Evolutionary conservation across 768 basidiomycete species (phyloP), one percentile per base, ranked within the genome.

Genomic region (Botryobasidium botryosum): DNA sequence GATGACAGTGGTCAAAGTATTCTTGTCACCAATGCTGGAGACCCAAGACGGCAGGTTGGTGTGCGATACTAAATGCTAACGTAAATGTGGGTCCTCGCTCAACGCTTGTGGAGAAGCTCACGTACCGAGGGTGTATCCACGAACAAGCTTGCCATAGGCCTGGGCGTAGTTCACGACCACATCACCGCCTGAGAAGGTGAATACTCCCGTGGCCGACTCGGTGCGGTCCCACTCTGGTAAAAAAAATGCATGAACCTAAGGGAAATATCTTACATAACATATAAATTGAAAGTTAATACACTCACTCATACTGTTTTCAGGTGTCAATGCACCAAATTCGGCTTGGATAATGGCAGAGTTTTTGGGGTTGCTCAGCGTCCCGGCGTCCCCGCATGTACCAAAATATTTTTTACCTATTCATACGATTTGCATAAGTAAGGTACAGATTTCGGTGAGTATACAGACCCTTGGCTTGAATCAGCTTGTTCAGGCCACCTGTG

Each of bases 291-390:
- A n/a, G n/a, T n/a, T n/a, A n/a, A n/a, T n/a, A n/a, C n/a, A n/a
- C n/a, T n/a, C n/a, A n/a, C n/a, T 46, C 47, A 44, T 32, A 5
- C 26, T 38, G 36, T 51, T 51, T 35, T 52, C 51, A 46, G 51
- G 51, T 13, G 51, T 52, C 20, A 52, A 24, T 20, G 36, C 35
- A 35, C 46, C 46, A 35, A 52, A 52, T 18, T 52, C 51, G 25
- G 28, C 39, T 36, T 42, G 27, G 36, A 51, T 27, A 26, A 52
- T 31, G 31, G 37, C 40, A 8, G 49, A 40, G 46, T 47, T 49
- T 43, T 43, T 32, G 24, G 44, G 37, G 6, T 36, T 15, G 13
- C 25, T 35, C 44, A 45, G 37, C 20, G 36, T 35, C 7, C 35
- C 35, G 25, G 35, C 33, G 25, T 45, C 44, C 35, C 23, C 36